Base-by-base conservation (phyloP, 345 rosid species). In the Hibiscus trionum region DNA sequence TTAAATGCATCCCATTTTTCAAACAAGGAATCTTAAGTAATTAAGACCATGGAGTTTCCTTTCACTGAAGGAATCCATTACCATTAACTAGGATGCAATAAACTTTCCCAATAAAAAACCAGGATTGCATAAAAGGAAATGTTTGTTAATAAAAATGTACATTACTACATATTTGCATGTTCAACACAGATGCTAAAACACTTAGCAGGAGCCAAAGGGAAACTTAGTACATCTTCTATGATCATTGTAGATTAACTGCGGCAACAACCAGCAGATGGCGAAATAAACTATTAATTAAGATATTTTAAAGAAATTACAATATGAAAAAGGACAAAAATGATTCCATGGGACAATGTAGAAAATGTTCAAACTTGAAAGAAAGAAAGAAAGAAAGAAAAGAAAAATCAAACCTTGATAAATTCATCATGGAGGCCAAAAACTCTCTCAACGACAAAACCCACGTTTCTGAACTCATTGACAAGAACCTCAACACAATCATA, bases 391-490 rank as follows among this genome's bases (percentile, higher is more conserved):
- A 50, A 50, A 1, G 7, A 17, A 42, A 16, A 68, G 50, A 29
- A 37, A 66, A 64, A 55, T 46, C 71, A 24, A 65, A 90, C 98
- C 91, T 86, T 88, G 66, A 91, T 80, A 82, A 91, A 94, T 74
- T 86, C 97, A 78, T 91, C 79, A 21, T 91, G 76, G 33, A 94
- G 79, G 82, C 98, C 97, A 66, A 71, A 60, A 80, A 87, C 91
- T 71, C 80, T 84, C 50, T 86, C 88, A 56, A 83, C 84, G n/a
- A 81, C 70, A 76, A 94, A 76, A 57, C 97, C 98, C 70, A 50
- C 86, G 75, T 84, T 82, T 76, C 70, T 77, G 17, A 91, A 84
- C 66, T 87, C 93, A 62, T 77, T 77, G 29, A 83, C 84, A 75
- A 94, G 87, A 80, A 84, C 81, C 69, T 94, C 90, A 76, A 88